Percentiles rank a stretch among this genome's conserved stretches.
Conservation (phyloP, 768 basidiomycete genomes). For the Phlebiopsis gigantea region DNA sequence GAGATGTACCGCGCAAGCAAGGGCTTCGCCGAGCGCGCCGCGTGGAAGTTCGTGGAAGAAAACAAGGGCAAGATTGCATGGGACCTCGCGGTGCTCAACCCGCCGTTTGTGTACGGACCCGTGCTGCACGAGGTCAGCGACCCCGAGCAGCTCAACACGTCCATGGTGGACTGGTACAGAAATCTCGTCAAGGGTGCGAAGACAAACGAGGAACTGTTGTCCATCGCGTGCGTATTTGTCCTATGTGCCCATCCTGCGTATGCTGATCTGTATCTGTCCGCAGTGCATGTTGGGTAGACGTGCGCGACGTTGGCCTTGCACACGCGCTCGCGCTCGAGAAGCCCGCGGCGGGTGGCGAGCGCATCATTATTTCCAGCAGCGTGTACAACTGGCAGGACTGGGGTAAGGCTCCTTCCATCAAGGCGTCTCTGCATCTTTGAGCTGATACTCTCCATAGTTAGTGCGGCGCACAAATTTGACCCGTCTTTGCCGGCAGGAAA, state of each 20-base stretch:
- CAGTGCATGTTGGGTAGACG: conserved; percentile 15
- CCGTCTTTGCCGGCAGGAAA: conserved; percentile 9
- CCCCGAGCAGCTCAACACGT: conserved; percentile 34
- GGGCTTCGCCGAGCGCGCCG: conserved; percentile 48
- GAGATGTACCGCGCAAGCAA: conserved; percentile 60
- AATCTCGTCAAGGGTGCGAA: conserved; percentile 19
- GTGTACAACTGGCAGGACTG: conserved; percentile 11
- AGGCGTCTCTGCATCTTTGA: neutral
- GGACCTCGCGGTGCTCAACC: conserved; percentile 32
- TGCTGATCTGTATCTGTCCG: neutral
- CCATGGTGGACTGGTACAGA: conserved; percentile 31
- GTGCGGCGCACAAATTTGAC: conserved; percentile 7
- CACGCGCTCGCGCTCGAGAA: conserved; percentile 12
- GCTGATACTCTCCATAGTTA: neutral
- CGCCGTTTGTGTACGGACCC: conserved; percentile 29
- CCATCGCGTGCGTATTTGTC: neutral
- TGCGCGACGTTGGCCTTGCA: conserved; percentile 15
- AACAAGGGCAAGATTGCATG: conserved; percentile 23
- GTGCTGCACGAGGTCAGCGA: conserved; percentile 14
- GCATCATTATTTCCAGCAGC: conserved; percentile 29
- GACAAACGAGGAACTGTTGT: neutral
- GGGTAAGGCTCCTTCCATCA: conserved; percentile 1
- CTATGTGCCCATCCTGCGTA: neutral
- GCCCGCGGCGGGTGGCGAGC: conserved; percentile 29
- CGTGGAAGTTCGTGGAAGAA: conserved; percentile 13